Conservation (phyloP, 192 early-diverging fungal genomes). For the Coemansia sp. region DNA sequence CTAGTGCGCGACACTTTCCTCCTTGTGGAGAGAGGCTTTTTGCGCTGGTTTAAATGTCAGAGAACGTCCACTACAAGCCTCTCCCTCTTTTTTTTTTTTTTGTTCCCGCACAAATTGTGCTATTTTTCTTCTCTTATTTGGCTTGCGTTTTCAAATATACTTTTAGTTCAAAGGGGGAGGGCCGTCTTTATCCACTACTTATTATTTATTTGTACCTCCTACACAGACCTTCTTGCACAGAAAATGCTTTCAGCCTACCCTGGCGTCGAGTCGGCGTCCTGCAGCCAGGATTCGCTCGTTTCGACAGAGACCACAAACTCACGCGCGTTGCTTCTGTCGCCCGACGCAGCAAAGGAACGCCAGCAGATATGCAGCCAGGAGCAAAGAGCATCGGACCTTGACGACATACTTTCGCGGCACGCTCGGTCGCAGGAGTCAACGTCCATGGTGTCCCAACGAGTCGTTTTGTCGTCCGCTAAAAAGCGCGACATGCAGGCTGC, state of each 20-base stretch:
- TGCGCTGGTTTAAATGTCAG: background rate
- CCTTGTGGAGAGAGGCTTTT: constrained; percentile 13
- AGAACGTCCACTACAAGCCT: background rate
- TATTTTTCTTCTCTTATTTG: background rate
- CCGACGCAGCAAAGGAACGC: constrained; percentile 1
- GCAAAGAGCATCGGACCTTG: constrained; percentile 20
- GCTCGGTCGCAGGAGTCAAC: constrained; percentile 5
- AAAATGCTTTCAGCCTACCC: background rate
- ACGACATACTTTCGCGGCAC: constrained; percentile 27
- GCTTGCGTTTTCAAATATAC: background rate
- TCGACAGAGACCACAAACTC: constrained; percentile 39
- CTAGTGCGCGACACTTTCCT: background rate
- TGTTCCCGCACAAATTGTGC: background rate
- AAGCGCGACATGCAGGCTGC: constrained; percentile 46
- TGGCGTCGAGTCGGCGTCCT: constrained; percentile 17
- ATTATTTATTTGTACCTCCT: background rate
- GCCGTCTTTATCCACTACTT: background rate
- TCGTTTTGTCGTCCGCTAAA: constrained; percentile 32
- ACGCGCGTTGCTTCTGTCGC: constrained; percentile 25
- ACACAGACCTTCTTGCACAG: background rate
- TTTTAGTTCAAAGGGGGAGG: background rate
- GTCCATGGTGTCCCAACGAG: constrained; percentile 34
- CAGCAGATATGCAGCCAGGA: constrained; percentile 6
- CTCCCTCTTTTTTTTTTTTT: background rate
- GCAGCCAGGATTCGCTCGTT: constrained; percentile 26